These are phyloP conservation scores for Metrosideros polymorpha DNA, from an alignment of 441 rosid genomes.

Conservation along the genomic window DNA sequence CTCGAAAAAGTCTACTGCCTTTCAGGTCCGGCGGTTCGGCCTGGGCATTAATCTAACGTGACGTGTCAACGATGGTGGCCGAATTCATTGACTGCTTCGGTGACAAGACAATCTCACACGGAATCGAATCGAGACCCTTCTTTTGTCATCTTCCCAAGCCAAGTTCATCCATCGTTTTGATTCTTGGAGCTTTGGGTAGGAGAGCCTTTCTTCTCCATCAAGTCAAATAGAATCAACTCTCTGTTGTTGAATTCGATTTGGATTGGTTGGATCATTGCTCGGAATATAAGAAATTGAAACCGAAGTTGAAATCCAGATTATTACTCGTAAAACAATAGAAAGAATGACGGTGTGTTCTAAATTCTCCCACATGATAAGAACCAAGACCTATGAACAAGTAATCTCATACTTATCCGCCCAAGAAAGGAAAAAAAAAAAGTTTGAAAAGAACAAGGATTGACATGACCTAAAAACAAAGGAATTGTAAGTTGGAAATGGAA, in stretches of 20 bases:
- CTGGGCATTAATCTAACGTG: neutral
- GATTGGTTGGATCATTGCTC: too few species aligned
- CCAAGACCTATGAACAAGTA: slow-evolving; percentile 20
- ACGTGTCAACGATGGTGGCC: slow-evolving; percentile 7
- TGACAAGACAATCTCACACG: neutral
- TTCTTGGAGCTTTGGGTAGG: neutral
- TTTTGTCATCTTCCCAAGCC: neutral
- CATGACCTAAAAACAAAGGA: neutral
- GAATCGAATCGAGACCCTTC: neutral
- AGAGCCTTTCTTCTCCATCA: neutral
- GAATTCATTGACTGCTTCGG: slow-evolving; percentile 29
- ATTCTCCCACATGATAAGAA: neutral
- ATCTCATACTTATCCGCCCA: slow-evolving; percentile 7
- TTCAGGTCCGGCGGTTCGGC: neutral
- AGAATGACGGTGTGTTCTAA: slow-evolving; percentile 14
- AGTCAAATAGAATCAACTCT: neutral
- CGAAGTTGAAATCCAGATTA: neutral
- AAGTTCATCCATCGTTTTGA: neutral
- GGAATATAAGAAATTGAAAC: neutral
- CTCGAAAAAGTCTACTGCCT: slow-evolving; percentile 8
- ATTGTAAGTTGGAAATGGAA: neutral
- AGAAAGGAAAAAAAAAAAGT: neutral
- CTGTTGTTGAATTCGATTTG: too few species aligned
- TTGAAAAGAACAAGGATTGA: neutral
- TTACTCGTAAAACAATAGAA: neutral